Percentiles rank a stretch among this genome's conserved stretches.
phyloP scores from a whole-genome alignment of 345 rosid genomes.

The Bruguiera sexangula region DNA sequence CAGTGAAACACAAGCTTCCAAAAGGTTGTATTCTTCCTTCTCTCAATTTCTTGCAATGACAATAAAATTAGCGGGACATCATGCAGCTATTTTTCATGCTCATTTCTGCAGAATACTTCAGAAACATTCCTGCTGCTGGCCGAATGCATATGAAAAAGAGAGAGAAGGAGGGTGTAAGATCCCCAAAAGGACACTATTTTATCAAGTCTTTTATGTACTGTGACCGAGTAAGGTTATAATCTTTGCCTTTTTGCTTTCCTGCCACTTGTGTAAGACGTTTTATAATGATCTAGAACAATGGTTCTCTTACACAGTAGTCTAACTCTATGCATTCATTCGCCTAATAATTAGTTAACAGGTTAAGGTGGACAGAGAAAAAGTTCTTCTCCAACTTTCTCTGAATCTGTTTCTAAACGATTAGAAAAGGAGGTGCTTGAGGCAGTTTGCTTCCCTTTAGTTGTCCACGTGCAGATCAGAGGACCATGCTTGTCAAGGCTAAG shows the following conservation, averaged over 20 bases:
- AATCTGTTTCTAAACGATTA: constrained; percentile 64
- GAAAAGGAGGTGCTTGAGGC: constrained; percentile 65
- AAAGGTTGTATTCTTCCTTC: constrained; percentile 34
- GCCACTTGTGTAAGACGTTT: background rate
- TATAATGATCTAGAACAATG: background rate
- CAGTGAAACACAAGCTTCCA: constrained; percentile 72
- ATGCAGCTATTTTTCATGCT: background rate
- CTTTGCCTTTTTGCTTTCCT: background rate
- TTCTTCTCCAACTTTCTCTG: constrained; percentile 49
- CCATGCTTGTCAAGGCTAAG: too few relatives aligned
- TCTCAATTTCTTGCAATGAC: background rate
- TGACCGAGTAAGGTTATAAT: constrained; percentile 78
- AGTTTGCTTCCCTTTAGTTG: too few relatives aligned
- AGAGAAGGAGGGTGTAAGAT: constrained; percentile 32
- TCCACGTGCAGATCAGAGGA: too few relatives aligned
- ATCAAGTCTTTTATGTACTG: constrained; percentile 61
- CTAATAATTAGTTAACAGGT: constrained; percentile 35
- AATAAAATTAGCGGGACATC: too few relatives aligned
- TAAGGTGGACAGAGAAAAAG: constrained; percentile 63
- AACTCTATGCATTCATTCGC: background rate
- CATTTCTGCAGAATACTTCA: constrained; percentile 57
- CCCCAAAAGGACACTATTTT: constrained; percentile 37
- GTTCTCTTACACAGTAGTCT: background rate
- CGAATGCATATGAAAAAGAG: constrained; percentile 17
- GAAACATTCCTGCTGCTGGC: constrained; percentile 76